Conservation (phyloP, 176 grass and related monocot genomes). For the Rhynchospora breviuscula region DNA sequence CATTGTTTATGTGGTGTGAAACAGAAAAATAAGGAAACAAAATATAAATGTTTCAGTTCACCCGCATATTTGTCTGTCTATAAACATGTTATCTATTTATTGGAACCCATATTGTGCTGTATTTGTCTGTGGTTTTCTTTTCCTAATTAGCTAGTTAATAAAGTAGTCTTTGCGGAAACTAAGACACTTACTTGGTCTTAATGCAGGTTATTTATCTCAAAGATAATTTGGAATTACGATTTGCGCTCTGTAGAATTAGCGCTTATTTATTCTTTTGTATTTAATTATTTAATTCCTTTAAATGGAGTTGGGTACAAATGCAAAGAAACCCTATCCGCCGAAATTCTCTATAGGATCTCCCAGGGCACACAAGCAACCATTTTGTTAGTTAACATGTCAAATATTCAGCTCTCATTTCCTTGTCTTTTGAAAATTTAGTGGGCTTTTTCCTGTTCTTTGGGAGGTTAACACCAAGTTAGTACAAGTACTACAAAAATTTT, state of each 20-base stretch:
- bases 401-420: not conserved
- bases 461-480: not conserved
- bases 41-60: slow-evolving; percentile 28
- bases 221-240: slow-evolving; percentile 64
- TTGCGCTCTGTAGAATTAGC: slow-evolving; percentile 22
- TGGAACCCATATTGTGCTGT: slow-evolving; percentile 16
- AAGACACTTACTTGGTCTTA: slow-evolving; percentile 70
- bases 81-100: slow-evolving; percentile 22
- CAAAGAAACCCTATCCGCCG: not conserved
- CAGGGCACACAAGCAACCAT: not conserved
- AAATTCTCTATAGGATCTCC: not conserved
- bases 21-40: slow-evolving; percentile 13
- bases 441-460: not conserved
- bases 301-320: not conserved
- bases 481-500: not conserved
- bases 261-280: not conserved
- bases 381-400: not conserved
- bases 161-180: slow-evolving; percentile 33
- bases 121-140: slow-evolving; percentile 11
- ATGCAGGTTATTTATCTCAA: slow-evolving; percentile 81
- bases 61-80: slow-evolving; percentile 31
- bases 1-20: slow-evolving; percentile 28
- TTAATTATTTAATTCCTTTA: not conserved
- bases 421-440: not conserved
- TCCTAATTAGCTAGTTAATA: slow-evolving; percentile 6